Evolutionary conservation across 2,329 filamentous ascomycete genomes (phyloP), one percentile per base, ranked within the genome.

Genomic region (Fonsecaea erecta): DNA sequence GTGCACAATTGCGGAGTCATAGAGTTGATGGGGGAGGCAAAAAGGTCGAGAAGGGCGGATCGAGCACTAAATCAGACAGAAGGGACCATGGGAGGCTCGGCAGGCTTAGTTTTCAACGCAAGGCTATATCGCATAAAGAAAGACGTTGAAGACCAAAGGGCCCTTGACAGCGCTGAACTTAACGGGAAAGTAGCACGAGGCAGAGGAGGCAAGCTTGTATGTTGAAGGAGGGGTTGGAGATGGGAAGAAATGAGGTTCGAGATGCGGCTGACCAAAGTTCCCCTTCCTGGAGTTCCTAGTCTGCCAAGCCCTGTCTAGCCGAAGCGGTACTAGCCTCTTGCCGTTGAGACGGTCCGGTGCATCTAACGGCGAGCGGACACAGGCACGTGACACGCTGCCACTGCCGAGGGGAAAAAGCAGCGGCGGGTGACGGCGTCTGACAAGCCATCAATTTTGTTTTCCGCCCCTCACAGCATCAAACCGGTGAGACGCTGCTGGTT

Each of bases 21-120:
- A 53, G 24, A 53, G 51, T 34, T 53, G 51, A 53, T 24, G 51
- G 51, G 46, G 51, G 43, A 48, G 43, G 43, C 43, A 48, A 48
- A 48, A 24, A 14, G n/a, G 43, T 48, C 43, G 43, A 40, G 40
- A 24, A 48, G 43, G 43, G 18, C 18, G 7, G 18, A 48, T 11
- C 37, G 43, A 48, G 18, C 43, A 48, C 43, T 48, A 48, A 48
- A 48, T 48, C 43, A 48, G 9, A 48, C 21, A 48, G 43, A 48
- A 3, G 8, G 21, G 8, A 24, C 21, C 43, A 48, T 9, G 24
- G 43, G 43, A 48, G 43, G 43, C 43, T 48, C 43, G 21, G 43
- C 43, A 14, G 43, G 43, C 43, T 48, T 48, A 48, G 43, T 24
- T 26, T 48, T 9, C n/a, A n/a, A 24, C 11, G 24, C 43, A 24